Percentiles rank a stretch among this genome's conserved stretches.
Evolutionary conservation across 148 eudicot species (phyloP).

Genomic region (Amaranthus hypochondriacus): DNA sequence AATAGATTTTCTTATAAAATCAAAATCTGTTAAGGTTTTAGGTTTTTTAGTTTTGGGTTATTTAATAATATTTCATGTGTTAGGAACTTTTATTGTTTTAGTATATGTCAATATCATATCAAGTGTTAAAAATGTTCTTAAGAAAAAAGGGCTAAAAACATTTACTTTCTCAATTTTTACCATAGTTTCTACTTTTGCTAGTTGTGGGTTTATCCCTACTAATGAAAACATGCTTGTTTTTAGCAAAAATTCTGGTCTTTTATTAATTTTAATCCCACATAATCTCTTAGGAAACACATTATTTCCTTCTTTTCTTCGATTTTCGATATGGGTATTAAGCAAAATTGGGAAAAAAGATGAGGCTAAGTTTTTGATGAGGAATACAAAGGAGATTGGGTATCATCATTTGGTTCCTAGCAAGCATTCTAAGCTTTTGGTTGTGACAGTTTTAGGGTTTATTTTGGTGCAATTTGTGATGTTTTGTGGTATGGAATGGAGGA

Average conservation of each 20-base stretch:
- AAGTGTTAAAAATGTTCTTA: slow-evolving; percentile 42
- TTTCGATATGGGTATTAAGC: slow-evolving; percentile 35
- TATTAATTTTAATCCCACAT: slow-evolving; percentile 54
- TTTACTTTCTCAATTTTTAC: slow-evolving; percentile 44
- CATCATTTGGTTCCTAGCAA: slow-evolving; percentile 36
- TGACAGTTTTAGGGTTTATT: slow-evolving; percentile 41
- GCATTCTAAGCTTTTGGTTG: slow-evolving; percentile 20
- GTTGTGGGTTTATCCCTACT: slow-evolving; percentile 64
- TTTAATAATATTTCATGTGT: slow-evolving; percentile 28
- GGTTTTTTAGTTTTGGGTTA: slow-evolving; percentile 34
- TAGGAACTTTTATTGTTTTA: slow-evolving; percentile 31
- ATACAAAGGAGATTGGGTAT: slow-evolving; percentile 31
- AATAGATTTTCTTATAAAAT: slow-evolving; percentile 26
- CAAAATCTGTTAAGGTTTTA: slow-evolving; percentile 37
- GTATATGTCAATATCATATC: slow-evolving; percentile 29
- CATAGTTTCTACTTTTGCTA: slow-evolving; percentile 54
- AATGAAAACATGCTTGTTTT: slow-evolving; percentile 72
- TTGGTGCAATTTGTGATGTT: slow-evolving; percentile 36
- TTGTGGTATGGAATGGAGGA: slow-evolving; percentile 47
- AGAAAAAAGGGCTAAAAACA: slow-evolving; percentile 37
- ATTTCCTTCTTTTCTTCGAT: slow-evolving; percentile 35
- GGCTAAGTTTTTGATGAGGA: slow-evolving; percentile 31
- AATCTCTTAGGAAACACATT: slow-evolving; percentile 59
- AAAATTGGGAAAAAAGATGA: slow-evolving; percentile 38
- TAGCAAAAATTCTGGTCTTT: slow-evolving; percentile 52